Conservation (phyloP, 2,329 filamentous ascomycete genomes). For the Scedosporium aurantiacum region DNA sequence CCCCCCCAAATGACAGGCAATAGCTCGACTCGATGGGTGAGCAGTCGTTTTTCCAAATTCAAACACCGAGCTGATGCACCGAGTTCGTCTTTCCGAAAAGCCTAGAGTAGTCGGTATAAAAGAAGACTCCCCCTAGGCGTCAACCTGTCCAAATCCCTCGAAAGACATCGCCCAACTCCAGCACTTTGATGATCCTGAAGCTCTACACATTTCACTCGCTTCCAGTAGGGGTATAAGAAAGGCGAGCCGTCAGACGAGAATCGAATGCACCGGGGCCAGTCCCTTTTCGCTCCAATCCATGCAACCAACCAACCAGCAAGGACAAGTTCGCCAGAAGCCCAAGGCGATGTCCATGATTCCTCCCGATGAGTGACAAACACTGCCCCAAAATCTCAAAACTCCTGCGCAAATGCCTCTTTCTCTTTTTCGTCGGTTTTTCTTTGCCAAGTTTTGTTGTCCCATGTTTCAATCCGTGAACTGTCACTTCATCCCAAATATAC, state of each 20-base stretch:
- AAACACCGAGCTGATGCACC: neutral
- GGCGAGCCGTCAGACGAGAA: neutral
- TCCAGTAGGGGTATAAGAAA: slow-evolving; percentile 1
- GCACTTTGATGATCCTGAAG: neutral
- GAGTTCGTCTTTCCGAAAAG: neutral
- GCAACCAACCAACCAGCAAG: neutral
- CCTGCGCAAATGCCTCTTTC: slow-evolving; percentile 10
- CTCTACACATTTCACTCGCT: neutral
- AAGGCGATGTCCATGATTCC: neutral
- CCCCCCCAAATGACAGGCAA: neutral
- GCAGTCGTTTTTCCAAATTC: neutral
- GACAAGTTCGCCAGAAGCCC: neutral
- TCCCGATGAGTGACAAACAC: slow-evolving; percentile 3
- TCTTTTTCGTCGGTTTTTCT: neutral
- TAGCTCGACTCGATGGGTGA: neutral
- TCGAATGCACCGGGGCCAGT: slow-evolving; percentile 1
- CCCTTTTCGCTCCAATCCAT: slow-evolving; percentile 3
- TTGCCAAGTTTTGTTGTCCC: slow-evolving; percentile 2
- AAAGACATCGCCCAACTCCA: slow-evolving; percentile 1
- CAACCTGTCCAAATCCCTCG: neutral
- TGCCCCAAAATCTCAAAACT: slow-evolving; percentile 8
- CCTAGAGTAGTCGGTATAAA: neutral
- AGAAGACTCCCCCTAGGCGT: neutral
- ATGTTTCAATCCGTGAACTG: neutral
- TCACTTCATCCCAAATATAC: slow-evolving; percentile 6